Base-by-base conservation (phyloP, 1,284 basidiomycete species). In the Leucoagaricus sp. region DNA sequence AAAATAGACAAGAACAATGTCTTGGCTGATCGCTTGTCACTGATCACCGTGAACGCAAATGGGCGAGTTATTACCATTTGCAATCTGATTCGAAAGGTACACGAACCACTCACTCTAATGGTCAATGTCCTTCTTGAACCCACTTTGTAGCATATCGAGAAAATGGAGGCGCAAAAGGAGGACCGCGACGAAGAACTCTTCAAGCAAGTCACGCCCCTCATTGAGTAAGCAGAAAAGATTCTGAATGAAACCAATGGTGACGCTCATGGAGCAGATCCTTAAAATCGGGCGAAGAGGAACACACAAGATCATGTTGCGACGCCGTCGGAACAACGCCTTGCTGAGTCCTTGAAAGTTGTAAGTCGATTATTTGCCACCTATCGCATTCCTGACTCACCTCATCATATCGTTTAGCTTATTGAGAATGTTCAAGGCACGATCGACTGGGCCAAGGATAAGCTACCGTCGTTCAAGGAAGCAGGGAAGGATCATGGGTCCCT, bases 391-490 rank as follows among this genome's bases (percentile, higher is more conserved):
- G 23, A 13, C 6, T 17, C 21, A 9, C 13, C 17, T 31, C 5
- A 26, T 10, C 7, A 21, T 26, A 12, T 6, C 5, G 21, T 6
- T 40, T 40, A 75, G 73, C 54, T 76, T 53, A 55, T 74, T 31
- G 65, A 74, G 50, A 71, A 74, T 56, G 74, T 75, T n/a, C 69
- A 68, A 38, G 71, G 71, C 9, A 75, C 73, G 0, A 72, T 75
- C 50, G 70, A 75, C 29, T 74, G 73, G 71, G 74, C 73, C 1
- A 67, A 64, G 45, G 65, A 69, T 52, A 74, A 75, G 58, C 63
- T 75, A 31, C 67, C 72, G 17, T 63, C 65, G 10, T 72, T 72
- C 64, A 73, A 73, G 1, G 71, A 74, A 50, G 73, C 74, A 2
- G 73, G 75, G 65, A 63, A 60, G 40, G 70, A 7, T 33, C 31